Evolutionary conservation across 2,329 filamentous ascomycete genomes (phyloP).

Genomic region (Davidsoniella virescens): DNA sequence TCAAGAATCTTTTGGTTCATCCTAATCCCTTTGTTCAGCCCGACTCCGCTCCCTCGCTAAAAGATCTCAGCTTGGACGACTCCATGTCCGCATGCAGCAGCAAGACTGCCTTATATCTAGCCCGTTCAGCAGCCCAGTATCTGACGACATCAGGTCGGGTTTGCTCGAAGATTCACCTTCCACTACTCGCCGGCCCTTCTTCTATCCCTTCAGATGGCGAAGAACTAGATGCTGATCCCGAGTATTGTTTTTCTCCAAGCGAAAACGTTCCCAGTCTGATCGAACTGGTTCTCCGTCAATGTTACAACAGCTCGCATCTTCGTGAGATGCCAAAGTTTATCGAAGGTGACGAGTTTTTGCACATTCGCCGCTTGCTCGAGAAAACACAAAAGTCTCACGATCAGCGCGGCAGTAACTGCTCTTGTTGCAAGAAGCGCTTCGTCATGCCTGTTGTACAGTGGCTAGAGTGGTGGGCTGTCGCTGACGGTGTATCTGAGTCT

Average conservation of each 20-base stretch:
- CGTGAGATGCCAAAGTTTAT: conserved; percentile 28
- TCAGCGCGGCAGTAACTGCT: conserved; percentile 30
- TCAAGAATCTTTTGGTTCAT: conserved; percentile 38
- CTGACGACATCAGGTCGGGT: conserved; percentile 4
- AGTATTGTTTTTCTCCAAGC: conserved; percentile 13
- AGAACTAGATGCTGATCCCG: conserved; percentile 7
- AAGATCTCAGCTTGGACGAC: conserved; percentile 7
- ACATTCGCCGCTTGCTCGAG: conserved; percentile 19
- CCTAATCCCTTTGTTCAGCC: conserved; percentile 47
- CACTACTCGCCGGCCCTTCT: background rate
- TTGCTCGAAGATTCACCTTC: conserved; percentile 1
- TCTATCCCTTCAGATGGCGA: conserved; percentile 5
- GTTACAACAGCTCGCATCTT: conserved; percentile 27
- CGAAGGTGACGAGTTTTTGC: conserved; percentile 23
- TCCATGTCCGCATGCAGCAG: conserved; percentile 5
- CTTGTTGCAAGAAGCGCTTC: conserved; percentile 31
- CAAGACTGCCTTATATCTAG: conserved; percentile 12
- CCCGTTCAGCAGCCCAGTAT: conserved; percentile 11
- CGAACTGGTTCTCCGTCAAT: conserved; percentile 32
- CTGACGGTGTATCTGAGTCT: background rate
- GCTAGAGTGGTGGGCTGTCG: conserved; percentile 42
- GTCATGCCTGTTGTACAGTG: conserved; percentile 39
- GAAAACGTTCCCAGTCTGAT: conserved; percentile 31
- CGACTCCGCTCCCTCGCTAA: conserved; percentile 13
- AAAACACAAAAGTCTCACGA: conserved; percentile 20